A percentile compares a stretch with the other conserved stretches of the same genome.
Conservation (phyloP, 495 filamentous ascomycete species). For the Pyrenopolyporus hunteri region DNA sequence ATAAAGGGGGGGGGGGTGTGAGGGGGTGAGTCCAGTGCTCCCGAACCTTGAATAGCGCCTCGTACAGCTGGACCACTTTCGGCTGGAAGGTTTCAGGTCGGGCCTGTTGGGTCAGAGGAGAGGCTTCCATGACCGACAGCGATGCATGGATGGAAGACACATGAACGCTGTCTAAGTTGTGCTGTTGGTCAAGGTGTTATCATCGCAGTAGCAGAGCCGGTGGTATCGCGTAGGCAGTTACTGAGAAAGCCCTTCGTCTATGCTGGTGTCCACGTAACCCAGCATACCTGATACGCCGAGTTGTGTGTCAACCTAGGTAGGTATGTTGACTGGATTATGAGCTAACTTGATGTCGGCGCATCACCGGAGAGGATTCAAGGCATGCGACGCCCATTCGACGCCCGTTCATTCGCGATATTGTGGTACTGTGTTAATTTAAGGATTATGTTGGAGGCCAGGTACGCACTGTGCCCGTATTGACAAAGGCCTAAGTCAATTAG, state of each 20-base stretch:
- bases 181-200: neutral
- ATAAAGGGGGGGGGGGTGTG: no score
- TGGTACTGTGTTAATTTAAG: neutral
- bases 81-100: slow-evolving; percentile 90
- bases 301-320: no score
- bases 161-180: slow-evolving; percentile 7
- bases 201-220: neutral
- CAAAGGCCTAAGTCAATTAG: no score
- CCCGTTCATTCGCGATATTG: neutral
- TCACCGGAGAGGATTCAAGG: neutral
- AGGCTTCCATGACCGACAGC: slow-evolving; percentile 72
- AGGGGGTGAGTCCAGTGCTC: slow-evolving; percentile 27
- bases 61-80: slow-evolving; percentile 90
- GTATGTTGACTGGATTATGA: no score
- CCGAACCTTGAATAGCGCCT: slow-evolving; percentile 80
- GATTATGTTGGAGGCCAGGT: neutral
- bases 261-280: no score
- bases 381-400: slow-evolving; percentile 16
- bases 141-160: slow-evolving; percentile 11
- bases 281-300: no score
- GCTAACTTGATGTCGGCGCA: no score
- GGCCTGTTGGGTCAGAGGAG: slow-evolving; percentile 90
- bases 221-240: neutral
- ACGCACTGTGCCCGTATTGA: neutral
- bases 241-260: neutral